Conservation (phyloP, 2,329 filamentous ascomycete genomes). For the Pseudocercospora fuligena region DNA sequence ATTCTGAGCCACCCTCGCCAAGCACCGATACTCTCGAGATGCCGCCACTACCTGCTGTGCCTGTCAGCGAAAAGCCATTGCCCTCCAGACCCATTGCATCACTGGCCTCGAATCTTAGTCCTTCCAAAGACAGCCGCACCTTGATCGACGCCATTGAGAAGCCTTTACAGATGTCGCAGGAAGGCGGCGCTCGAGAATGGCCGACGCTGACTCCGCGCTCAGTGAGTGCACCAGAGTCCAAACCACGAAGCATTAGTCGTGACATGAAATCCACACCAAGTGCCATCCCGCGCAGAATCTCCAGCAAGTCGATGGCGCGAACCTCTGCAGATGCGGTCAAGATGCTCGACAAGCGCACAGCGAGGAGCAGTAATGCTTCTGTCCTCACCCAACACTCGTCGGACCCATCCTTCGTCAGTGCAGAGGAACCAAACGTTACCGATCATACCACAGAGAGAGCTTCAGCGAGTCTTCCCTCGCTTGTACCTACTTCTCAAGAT, state of each 20-base stretch:
- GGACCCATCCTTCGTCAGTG: constrained; percentile 22
- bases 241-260: neutral
- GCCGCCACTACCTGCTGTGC: constrained; percentile 20
- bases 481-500: neutral
- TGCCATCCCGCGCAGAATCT: constrained; percentile 18
- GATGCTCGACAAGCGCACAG: neutral
- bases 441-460: neutral
- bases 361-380: constrained; percentile 14
- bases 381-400: constrained; percentile 17
- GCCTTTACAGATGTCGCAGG: constrained; percentile 29
- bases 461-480: constrained; percentile 1
- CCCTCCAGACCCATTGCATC: constrained; percentile 46
- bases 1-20: neutral
- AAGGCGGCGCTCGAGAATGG: constrained; percentile 27
- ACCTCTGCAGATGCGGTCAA: constrained; percentile 12
- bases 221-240: constrained; percentile 18
- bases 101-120: constrained; percentile 39
- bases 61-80: constrained; percentile 43
- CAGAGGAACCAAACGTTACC: constrained; percentile 7
- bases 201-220: constrained; percentile 30
- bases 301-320: constrained; percentile 2
- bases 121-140: constrained; percentile 44
- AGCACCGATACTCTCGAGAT: constrained; percentile 31
- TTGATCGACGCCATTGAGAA: constrained; percentile 47
- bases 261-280: constrained; percentile 8